Conservation (phyloP, 306 rosid species). For the Rosa multiflora region DNA sequence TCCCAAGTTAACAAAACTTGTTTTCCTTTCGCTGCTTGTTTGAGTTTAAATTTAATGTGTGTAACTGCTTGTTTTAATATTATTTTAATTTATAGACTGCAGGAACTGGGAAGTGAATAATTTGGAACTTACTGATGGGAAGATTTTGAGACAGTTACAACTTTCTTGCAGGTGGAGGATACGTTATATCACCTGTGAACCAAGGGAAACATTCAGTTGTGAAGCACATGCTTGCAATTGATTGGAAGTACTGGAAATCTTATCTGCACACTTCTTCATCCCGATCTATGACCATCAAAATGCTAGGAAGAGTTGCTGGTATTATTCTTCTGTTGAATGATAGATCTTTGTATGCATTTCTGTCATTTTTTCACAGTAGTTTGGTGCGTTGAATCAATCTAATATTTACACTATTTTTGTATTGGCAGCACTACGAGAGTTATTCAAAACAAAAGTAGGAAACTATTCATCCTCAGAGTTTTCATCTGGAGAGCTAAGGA, state of each 20-base stretch:
- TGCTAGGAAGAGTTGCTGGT: slow-evolving; percentile 91
- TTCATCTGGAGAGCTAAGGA: slow-evolving; percentile 57
- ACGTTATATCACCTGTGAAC: slow-evolving; percentile 67
- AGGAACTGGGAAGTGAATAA: not conserved
- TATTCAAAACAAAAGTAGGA: slow-evolving; percentile 59
- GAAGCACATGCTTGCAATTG: slow-evolving; percentile 89
- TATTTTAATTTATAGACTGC: not conserved
- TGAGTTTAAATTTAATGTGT: not conserved
- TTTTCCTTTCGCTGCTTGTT: not conserved
- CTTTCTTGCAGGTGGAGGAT: slow-evolving; percentile 75
- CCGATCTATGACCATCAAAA: slow-evolving; percentile 59
- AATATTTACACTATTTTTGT: not conserved
- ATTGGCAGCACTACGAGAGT: slow-evolving; percentile 64
- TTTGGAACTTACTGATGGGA: not conserved
- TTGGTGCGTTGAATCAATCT: not conserved
- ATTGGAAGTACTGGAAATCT: slow-evolving; percentile 89
- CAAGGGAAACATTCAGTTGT: slow-evolving; percentile 73
- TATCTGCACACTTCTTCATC: slow-evolving; percentile 53
- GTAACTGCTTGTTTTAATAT: not conserved
- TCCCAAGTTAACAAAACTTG: not conserved
- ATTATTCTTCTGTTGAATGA: slow-evolving; percentile 12
- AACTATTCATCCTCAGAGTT: slow-evolving; percentile 34
- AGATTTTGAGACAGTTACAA: slow-evolving; percentile 4
- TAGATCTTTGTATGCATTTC: not conserved
- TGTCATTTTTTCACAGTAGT: not conserved